phyloP scores from a whole-genome alignment of 805 yeast species.

The Saccharomycodes ludwigii region DNA sequence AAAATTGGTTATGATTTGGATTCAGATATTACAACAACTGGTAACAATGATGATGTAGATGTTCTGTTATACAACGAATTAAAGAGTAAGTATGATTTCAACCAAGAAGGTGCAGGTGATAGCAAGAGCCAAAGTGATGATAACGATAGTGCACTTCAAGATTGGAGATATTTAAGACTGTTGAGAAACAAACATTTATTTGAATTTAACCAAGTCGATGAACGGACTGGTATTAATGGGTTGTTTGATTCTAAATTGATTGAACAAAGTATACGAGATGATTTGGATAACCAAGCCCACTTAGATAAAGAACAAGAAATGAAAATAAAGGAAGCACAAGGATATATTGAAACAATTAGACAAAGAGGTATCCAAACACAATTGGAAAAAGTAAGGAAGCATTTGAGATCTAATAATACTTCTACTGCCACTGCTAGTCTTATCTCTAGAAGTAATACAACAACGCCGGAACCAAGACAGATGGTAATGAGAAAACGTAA shows the following conservation, averaged over 20 bases:
- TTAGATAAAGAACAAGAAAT: conserved; percentile 7
- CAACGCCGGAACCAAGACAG: too few relatives aligned
- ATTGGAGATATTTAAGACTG: conserved; percentile 33
- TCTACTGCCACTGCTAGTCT: too few relatives aligned
- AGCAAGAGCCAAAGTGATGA: conserved; percentile 5
- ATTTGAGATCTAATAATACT: too few relatives aligned
- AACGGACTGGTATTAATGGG: conserved; percentile 26
- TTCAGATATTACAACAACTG: conserved; percentile 14
- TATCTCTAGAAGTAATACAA: too few relatives aligned
- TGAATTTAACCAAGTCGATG: conserved; percentile 26
- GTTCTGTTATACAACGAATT: conserved; percentile 12
- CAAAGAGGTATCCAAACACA: too few relatives aligned
- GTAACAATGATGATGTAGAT: conserved; percentile 12
- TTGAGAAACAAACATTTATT: conserved; percentile 27
- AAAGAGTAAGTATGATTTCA: conserved; percentile 9
- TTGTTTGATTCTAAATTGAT: conserved; percentile 22
- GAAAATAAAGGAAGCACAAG: conserved; percentile 11
- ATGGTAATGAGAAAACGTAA: too few relatives aligned
- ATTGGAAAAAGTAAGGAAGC: too few relatives aligned
- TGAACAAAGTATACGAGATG: conserved; percentile 8
- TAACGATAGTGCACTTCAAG: conserved; percentile 7
- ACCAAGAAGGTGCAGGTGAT: conserved; percentile 3
- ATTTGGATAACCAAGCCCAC: conserved; percentile 6
- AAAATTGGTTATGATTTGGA: conserved; percentile 29
- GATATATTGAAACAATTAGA: too few relatives aligned